These are phyloP conservation scores for Croton setiger DNA, from an alignment of 441 rosid species.

Conservation along the genomic window DNA sequence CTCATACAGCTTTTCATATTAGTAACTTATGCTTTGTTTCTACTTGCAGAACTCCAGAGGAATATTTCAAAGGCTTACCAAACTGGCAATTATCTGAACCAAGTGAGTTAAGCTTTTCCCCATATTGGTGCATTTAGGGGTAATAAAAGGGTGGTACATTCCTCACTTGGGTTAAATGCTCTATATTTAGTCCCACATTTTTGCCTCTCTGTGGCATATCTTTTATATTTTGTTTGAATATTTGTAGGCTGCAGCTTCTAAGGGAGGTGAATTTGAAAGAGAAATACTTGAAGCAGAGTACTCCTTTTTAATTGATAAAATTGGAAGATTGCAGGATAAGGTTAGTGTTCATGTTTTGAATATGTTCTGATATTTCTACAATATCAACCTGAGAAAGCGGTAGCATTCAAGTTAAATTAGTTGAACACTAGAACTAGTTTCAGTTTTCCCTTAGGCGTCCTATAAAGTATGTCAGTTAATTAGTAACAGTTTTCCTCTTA, in stretches of 20 bases:
- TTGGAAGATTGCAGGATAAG: slow-evolving; percentile 62
- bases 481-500: too few species aligned
- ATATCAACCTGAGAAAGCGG: background rate
- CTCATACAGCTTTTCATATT: background rate
- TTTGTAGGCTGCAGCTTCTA: slow-evolving; percentile 55
- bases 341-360: slow-evolving; percentile 39
- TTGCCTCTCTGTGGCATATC: slow-evolving; percentile 11
- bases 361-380: background rate
- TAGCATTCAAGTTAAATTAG: too few species aligned
- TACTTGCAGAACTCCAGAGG: slow-evolving; percentile 60
- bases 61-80: slow-evolving; percentile 41
- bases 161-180: background rate
- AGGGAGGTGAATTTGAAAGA: slow-evolving; percentile 63
- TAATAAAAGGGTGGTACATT: background rate
- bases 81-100: slow-evolving; percentile 39
- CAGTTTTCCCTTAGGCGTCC: too few species aligned
- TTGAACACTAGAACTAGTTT: too few species aligned
- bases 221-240: slow-evolving; percentile 26
- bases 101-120: slow-evolving; percentile 40
- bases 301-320: slow-evolving; percentile 65
- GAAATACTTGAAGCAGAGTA: slow-evolving; percentile 81
- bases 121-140: slow-evolving; percentile 14
- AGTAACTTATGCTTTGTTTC: slow-evolving; percentile 2
- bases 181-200: background rate
- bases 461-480: too few species aligned